Conservation (phyloP, 176 grass and related monocot species). For the Oryza glaberrima region DNA sequence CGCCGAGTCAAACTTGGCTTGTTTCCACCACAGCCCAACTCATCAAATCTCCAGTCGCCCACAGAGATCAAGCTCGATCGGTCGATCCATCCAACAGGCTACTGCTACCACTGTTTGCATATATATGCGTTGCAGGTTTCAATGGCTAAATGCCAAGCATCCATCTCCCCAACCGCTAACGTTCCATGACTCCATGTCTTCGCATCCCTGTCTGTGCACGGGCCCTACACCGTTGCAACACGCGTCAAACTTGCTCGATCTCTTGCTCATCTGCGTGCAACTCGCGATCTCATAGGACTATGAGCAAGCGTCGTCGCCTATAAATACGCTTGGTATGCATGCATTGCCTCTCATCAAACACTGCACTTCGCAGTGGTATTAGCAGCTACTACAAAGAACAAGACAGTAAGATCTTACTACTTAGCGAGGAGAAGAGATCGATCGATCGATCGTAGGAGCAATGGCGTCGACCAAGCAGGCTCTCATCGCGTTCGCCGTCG, state of each 20-base stretch:
- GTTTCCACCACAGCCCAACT: too few relatives aligned
- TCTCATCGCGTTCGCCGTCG: conserved; percentile 44
- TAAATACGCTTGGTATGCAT: not conserved
- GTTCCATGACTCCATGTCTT: not conserved
- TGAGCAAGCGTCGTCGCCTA: not conserved
- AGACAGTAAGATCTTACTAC: not conserved
- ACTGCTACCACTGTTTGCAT: too few relatives aligned
- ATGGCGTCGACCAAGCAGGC: conserved; percentile 28
- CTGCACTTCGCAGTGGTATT: not conserved
- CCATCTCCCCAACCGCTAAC: not conserved
- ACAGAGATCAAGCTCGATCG: not conserved
- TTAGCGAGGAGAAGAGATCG: not conserved
- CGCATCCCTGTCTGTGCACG: not conserved
- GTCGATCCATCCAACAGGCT: too few relatives aligned
- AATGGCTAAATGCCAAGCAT: not conserved
- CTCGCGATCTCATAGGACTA: not conserved
- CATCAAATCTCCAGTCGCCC: not conserved
- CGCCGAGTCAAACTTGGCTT: not conserved
- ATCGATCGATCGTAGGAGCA: not conserved
- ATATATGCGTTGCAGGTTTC: not conserved
- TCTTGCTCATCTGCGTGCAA: not conserved
- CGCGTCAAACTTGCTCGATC: not conserved
- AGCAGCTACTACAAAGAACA: not conserved
- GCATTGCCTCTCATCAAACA: not conserved
- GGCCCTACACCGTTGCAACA: not conserved